A percentile compares a stretch with the other conserved stretches of the same genome.
These are phyloP conservation scores for Kodamaea neixiangensis DNA, from an alignment of 805 yeast genomes.

Conservation along the genomic window DNA sequence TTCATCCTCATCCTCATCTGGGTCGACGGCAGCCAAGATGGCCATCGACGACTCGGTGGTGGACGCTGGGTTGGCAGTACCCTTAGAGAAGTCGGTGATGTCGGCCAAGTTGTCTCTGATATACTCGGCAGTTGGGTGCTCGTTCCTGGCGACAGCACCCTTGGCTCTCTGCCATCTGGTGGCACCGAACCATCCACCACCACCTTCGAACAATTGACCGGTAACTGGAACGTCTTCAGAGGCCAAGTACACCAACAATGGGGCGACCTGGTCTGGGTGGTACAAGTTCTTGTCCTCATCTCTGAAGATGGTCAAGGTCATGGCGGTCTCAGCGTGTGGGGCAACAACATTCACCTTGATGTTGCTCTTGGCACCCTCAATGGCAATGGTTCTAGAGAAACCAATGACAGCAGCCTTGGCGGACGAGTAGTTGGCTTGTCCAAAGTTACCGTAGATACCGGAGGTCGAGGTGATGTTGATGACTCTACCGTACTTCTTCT, in stretches of 20 bases:
- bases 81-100: constrained; percentile 60
- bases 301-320: constrained; percentile 87
- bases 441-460: constrained; percentile 96
- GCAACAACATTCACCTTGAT: constrained; percentile 84
- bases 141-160: constrained; percentile 69
- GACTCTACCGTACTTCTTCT: constrained; percentile 79
- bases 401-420: constrained; percentile 91
- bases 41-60: constrained; percentile 81
- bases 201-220: constrained; percentile 88
- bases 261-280: constrained; percentile 89
- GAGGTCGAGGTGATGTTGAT: constrained; percentile 93
- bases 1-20: constrained; percentile 45
- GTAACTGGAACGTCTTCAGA: constrained; percentile 69
- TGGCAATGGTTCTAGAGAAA: constrained; percentile 79
- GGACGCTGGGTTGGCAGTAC: constrained; percentile 56
- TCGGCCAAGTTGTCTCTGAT: constrained; percentile 66
- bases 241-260: constrained; percentile 77
- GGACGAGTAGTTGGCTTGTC: constrained; percentile 94
- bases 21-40: constrained; percentile 65
- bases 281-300: constrained; percentile 79
- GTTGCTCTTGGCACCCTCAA: constrained; percentile 81
- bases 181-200: constrained; percentile 95
- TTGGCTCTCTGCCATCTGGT: constrained; percentile 94
- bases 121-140: constrained; percentile 62
- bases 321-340: constrained; percentile 97